Evolutionary conservation across 345 rosid species (phyloP).

Genomic region (Populus tremula): DNA sequence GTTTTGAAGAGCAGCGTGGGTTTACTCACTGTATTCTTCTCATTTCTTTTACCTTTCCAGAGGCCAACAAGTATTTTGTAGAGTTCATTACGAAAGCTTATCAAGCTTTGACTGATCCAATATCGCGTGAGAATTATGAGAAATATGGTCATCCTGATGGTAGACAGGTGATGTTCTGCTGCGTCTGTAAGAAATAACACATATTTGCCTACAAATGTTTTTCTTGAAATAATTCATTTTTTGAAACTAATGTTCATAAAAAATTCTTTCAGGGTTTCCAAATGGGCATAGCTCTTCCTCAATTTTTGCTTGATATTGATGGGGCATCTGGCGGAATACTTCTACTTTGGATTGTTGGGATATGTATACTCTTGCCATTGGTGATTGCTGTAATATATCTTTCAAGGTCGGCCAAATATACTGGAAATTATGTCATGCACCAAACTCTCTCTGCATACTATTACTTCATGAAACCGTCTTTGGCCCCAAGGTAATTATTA

Average conservation of each 20-base stretch:
- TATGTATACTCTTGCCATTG: conserved; percentile 94
- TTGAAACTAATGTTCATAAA: conserved; percentile 18
- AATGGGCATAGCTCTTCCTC: conserved; percentile 99
- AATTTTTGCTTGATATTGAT: conserved; percentile 82
- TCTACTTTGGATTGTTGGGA: conserved; percentile 93
- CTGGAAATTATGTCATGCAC: conserved; percentile 98
- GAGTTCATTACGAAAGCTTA: conserved; percentile 94
- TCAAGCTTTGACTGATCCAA: conserved; percentile 90
- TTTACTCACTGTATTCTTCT: conserved; percentile 12
- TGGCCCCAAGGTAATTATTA: conserved; percentile 81
- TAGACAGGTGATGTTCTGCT: conserved; percentile 59
- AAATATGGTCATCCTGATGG: conserved; percentile 99
- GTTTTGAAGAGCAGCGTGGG: conserved; percentile 7
- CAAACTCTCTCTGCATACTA: conserved; percentile 88
- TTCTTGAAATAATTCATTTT: background rate
- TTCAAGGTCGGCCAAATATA: conserved; percentile 91
- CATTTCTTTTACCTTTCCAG: conserved; percentile 35
- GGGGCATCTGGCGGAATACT: conserved; percentile 97
- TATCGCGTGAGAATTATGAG: conserved; percentile 94
- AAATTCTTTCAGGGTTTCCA: conserved; percentile 76
- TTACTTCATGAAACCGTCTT: conserved; percentile 89
- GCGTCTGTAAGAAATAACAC: conserved; percentile 1
- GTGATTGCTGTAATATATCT: conserved; percentile 94
- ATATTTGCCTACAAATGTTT: background rate
- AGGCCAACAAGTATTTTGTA: conserved; percentile 80